Evolutionary conservation across 495 filamentous ascomycete species (phyloP).

Genomic region (Neurospora discreta): DNA sequence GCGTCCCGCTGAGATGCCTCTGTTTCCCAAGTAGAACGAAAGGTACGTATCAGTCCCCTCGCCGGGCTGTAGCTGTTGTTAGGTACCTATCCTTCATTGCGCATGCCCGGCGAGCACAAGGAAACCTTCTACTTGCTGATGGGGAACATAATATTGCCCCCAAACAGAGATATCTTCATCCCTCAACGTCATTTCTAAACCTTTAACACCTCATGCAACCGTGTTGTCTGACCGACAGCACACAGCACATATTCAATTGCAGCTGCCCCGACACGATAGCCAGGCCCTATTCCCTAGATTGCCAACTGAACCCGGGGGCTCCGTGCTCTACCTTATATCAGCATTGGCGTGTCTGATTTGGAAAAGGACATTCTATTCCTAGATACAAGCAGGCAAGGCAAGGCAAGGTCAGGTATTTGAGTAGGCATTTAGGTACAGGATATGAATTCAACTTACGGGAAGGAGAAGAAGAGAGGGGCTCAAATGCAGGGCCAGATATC

Average conservation of each 20-base stretch:
- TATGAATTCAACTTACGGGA: not conserved
- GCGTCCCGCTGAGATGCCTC: not conserved
- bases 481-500: not conserved
- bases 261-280: not conserved
- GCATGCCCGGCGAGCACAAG: no score
- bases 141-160: not conserved
- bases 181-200: not conserved
- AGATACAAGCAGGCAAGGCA: not conserved
- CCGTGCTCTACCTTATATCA: not conserved
- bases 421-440: no score
- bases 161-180: not conserved
- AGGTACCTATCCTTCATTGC: no score
- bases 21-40: not conserved
- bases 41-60: conserved; percentile 7
- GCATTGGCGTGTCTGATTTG: not conserved
- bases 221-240: not conserved
- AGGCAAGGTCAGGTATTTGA: not conserved
- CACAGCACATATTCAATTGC: not conserved
- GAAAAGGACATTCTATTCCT: not conserved
- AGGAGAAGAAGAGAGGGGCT: not conserved
- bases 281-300: not conserved
- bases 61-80: not conserved
- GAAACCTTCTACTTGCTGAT: not conserved
- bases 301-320: not conserved
- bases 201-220: not conserved